Evolutionary conservation across 768 basidiomycete genomes (phyloP).

Genomic region (Mycena belliarum): DNA sequence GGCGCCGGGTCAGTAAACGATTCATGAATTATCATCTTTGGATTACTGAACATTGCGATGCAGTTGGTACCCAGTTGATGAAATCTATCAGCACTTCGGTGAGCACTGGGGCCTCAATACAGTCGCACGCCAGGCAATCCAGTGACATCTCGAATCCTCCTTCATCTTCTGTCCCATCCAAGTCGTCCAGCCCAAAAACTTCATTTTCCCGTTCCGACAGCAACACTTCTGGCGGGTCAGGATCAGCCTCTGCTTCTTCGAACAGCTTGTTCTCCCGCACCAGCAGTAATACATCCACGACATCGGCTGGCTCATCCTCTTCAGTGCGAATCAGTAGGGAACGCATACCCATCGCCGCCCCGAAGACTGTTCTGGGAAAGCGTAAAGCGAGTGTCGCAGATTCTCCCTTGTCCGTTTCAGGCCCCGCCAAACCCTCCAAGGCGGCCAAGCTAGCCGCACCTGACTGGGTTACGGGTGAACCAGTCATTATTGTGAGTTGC

Average conservation of each 20-base stretch:
- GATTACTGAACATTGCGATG: background rate
- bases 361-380: conserved; percentile 31
- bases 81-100: background rate
- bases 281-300: conserved; percentile 15
- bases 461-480: conserved; percentile 2
- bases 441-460: conserved; percentile 23
- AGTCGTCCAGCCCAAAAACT: background rate
- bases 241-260: background rate
- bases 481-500: conserved; percentile 14
- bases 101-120: too few relatives aligned
- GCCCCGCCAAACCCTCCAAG: conserved; percentile 26
- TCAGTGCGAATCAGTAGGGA: conserved; percentile 8
- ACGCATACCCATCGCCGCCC: conserved; percentile 37
- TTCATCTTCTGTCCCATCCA: background rate
- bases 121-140: too few relatives aligned
- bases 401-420: conserved; percentile 15
- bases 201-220: conserved; percentile 5
- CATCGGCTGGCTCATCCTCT: conserved; percentile 11
- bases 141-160: too few relatives aligned
- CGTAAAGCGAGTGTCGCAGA: conserved; percentile 28
- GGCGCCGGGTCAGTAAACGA: conserved; percentile 10
- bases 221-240: background rate
- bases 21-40: background rate
- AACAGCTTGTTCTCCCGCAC: conserved; percentile 6
- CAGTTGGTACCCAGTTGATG: conserved; percentile 11